Conservation (phyloP, 345 rosid species). For the Atalantia buxifolia region DNA sequence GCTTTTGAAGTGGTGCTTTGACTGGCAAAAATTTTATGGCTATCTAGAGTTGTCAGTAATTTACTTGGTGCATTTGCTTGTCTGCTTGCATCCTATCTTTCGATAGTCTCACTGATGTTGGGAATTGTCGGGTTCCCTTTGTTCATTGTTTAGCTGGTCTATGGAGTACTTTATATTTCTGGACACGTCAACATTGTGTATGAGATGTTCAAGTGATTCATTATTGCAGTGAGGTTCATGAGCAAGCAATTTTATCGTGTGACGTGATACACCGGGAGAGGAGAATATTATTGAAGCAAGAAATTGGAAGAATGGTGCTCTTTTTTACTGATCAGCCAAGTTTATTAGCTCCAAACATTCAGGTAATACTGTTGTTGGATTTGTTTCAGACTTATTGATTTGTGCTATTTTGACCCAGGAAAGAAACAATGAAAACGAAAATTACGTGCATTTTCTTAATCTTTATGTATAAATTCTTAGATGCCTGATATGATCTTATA, state of each 20-base stretch:
- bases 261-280: constrained; percentile 86
- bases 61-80: not conserved
- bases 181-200: not conserved
- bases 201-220: constrained; percentile 25
- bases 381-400: not conserved
- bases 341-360: constrained; percentile 96
- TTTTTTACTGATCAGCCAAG: constrained; percentile 99
- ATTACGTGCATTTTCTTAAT: not conserved
- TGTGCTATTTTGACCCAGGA: constrained; percentile 1
- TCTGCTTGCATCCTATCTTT: not conserved
- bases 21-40: not conserved
- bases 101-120: not conserved
- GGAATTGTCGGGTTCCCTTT: not conserved
- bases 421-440: not conserved
- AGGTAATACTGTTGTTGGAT: constrained; percentile 40
- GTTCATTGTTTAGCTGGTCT: not conserved
- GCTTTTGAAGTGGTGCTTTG: not conserved
- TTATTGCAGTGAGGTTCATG: constrained; percentile 87
- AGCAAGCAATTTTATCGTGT: constrained; percentile 80
- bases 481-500: not conserved
- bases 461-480: not conserved
- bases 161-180: constrained; percentile 1
- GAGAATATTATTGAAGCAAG: constrained; percentile 91
- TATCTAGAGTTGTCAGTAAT: not conserved
- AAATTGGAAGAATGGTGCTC: constrained; percentile 96